These are phyloP conservation scores for Acephala macrosclerotiorum DNA, from an alignment of 2,329 filamentous ascomycete genomes.

Conservation along the genomic window DNA sequence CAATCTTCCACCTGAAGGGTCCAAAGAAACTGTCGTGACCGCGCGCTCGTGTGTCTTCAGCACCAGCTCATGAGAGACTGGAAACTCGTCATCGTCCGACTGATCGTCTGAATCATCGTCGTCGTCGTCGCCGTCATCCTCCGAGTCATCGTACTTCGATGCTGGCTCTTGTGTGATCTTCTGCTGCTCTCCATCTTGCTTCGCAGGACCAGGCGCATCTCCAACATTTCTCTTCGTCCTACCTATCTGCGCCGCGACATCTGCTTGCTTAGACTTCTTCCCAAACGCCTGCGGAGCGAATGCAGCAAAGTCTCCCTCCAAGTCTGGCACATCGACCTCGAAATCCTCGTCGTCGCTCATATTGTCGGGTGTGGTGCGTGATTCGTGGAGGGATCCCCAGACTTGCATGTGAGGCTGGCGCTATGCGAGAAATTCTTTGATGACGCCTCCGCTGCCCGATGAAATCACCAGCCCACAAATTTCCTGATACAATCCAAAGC, in stretches of 20 bases:
- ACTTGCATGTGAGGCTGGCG: constrained; percentile 9
- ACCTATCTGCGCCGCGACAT: constrained; percentile 83
- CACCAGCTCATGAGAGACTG: constrained; percentile 90
- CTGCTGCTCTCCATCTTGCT: constrained; percentile 39
- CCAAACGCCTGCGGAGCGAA: constrained; percentile 88
- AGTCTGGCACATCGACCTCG: constrained; percentile 60
- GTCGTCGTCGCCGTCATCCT: constrained; percentile 49
- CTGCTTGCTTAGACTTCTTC: constrained; percentile 76
- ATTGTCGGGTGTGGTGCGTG: constrained; percentile 22
- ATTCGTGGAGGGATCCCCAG: constrained; percentile 10
- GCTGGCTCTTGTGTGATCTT: constrained; percentile 40
- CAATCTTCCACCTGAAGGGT: constrained; percentile 84
- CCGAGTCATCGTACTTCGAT: constrained; percentile 37
- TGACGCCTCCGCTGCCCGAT: constrained; percentile 8
- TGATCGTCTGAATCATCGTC: constrained; percentile 64
- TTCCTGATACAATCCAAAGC: not conserved
- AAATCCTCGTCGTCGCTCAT: constrained; percentile 70
- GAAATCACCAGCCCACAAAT: not conserved
- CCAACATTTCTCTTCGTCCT: constrained; percentile 69
- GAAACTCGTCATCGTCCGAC: constrained; percentile 83
- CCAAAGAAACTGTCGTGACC: constrained; percentile 83
- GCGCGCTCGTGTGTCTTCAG: constrained; percentile 92
- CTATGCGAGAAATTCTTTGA: constrained; percentile 2
- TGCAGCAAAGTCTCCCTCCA: constrained; percentile 70
- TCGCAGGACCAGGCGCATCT: constrained; percentile 26